Evolutionary conservation across 768 basidiomycete species (phyloP), one percentile per base, ranked within the genome.

Genomic region (Suillus luteus): DNA sequence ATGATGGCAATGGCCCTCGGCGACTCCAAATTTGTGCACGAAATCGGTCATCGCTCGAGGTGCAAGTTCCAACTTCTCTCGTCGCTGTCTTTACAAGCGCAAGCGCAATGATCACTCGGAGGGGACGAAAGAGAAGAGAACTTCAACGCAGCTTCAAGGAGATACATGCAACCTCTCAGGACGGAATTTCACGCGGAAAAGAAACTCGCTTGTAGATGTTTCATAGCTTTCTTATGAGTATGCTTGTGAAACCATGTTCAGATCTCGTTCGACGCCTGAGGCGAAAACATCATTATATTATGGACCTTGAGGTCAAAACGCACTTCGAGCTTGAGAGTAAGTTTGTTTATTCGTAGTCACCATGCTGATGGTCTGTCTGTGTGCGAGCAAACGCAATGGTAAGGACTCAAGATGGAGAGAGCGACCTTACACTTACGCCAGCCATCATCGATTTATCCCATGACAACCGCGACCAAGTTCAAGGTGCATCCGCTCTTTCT

Each of bases 11-110:
- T 24, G 48, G 48, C 15, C 22, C 48, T 12, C 48, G 14, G 91
- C 27, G 79, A 91, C 68, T 83, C 85, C 0, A 78, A 76, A 64
- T 81, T 82, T 54, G 82, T 91, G 77, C 89, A 92, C 70, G 80
- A 86, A 82, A 86, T 57, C 90, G 92, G 87, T 93, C 9, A 82
- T 83, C 14, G 83, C 89, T 4, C 92, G 93, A 72, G 89, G 89
- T 1, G 72, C 87, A 43, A 93, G 49, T 8, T 51, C 3, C 4
- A 15, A 27, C 49, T 27, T 27, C 92, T 0, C 73, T 92, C 65
- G 83, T 82, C 33, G 86, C 88, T 9, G 77, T 90, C 65, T 84
- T 87, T 52, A 82, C 76, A 5, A 79, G 82, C 54, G 69, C 65
- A 60, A 72, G 70, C 68, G 41, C 46, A 24, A 55, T 27, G 65